Base-by-base conservation (phyloP, 2,329 filamentous ascomycete species). In the Calonectria ilicicola region DNA sequence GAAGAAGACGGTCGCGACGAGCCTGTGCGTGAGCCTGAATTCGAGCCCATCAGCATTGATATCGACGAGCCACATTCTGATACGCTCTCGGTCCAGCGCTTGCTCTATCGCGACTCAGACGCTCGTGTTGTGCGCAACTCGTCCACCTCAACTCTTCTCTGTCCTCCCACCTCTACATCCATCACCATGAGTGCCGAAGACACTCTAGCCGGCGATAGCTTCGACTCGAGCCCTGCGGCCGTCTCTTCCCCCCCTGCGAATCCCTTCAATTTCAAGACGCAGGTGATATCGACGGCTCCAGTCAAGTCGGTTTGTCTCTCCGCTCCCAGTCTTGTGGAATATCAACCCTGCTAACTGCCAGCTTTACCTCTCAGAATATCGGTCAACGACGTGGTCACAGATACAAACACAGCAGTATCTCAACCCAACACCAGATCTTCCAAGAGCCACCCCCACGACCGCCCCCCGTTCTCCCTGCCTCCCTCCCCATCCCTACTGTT, bases 361-460 rank as follows among this genome's bases (percentile, higher is more conserved):
- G 23, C 19, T 58, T 42, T 15, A 44, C 27, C 29, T 64, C 40
- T 19, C 67, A 97, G 93, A 96, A 95, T 78, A 91, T 98, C 75
- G 96, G 96, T 75, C 95, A 98, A 84, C 92, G 97, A 76, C 93
- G 96, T 73, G 97, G 97, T 74, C 97, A 99, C 87, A 95, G 97
- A 83, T 99, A 99, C 89, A 98, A 98, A 82, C 96, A 98, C 86
- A 97, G 94, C 83, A 98, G 95, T 82, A 93, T 99, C 70, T 98
- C 95, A 23, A 86, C 91, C 9, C 91, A 93, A 79, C 96, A 98
- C 82, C 96, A 98, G 84, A 97, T 98, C 84, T 98, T 98, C 84
- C 94, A 97, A 78, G 95, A 98, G 82, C 97, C 97, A 8, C 93
- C 95, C 0, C 93, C 91, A 5, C 91, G 96, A 66, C 93, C 96